Evolutionary conservation across 2,329 filamentous ascomycete genomes (phyloP), one percentile per base, ranked within the genome.

Genomic region (Xylaria sp.): DNA sequence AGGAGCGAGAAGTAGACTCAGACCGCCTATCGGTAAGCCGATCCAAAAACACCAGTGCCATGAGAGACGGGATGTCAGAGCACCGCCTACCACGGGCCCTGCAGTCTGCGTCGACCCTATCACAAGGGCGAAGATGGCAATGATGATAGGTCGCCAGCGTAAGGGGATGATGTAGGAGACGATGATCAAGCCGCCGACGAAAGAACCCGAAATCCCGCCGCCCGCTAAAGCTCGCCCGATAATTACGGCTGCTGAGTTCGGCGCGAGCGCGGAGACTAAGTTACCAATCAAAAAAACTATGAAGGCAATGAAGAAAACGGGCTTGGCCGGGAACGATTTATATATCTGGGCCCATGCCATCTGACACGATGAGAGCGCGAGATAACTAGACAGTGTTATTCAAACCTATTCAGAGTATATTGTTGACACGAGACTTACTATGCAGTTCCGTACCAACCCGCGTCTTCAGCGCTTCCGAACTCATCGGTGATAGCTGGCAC

Each of bases 11-110:
- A 51, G 20, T 10, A 51, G 48, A 51, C 48, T 51, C 20, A 51
- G 48, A 5, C 48, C 48, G 9, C 48, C 48, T 51, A 51, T 51
- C 20, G 48, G 48, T 10, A 51, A 51, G 20, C 48, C 25, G 9
- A 51, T 51, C 48, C 48, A 51, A 13, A 51, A 28, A 51, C 48
- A 51, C 48, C 48, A 51, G 20, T 51, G 20, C 48, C 43, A 46
- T 46, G 43, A 46, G 18, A 46, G 43, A 1, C 43, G 43, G 7
- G 43, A 46, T 9, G 43, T 46, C 43, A 46, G 43, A 46, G 43
- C 43, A 46, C 43, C 43, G 18, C 43, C 43, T 6, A 46, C 43
- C 7, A 46, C 43, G 43, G 43, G 43, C 43, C 43, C 43, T 46
- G 5, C 43, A n/a, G 43, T 46, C 43, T 46, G 43, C 18, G 43